Conservation (phyloP, 495 filamentous ascomycete species). For the Haplographium delicatum region DNA sequence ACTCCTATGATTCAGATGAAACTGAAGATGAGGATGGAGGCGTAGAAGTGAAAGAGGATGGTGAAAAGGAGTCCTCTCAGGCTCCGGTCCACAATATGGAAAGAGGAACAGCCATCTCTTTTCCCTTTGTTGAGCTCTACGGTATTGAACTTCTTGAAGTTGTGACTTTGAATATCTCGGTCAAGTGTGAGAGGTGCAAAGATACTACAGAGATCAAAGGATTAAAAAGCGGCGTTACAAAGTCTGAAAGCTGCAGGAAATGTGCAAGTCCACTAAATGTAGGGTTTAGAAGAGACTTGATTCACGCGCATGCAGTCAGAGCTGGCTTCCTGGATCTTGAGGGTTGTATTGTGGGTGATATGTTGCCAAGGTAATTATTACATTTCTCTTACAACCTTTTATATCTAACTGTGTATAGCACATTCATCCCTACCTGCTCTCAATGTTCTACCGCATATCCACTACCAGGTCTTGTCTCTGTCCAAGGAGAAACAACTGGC, state of each 20-base stretch:
- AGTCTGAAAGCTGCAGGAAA: constrained; percentile 61
- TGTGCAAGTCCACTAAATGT: constrained; percentile 66
- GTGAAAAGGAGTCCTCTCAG: constrained; percentile 19
- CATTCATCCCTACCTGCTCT: constrained; percentile 77
- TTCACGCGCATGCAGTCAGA: constrained; percentile 70
- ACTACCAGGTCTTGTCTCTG: constrained; percentile 57
- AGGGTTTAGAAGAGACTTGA: constrained; percentile 65
- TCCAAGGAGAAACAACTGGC: constrained; percentile 70
- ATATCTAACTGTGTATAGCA: constrained; percentile 38
- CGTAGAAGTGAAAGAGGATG: constrained; percentile 27
- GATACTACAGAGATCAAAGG: constrained; percentile 65
- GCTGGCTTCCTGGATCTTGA: constrained; percentile 81
- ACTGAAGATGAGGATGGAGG: constrained; percentile 30
- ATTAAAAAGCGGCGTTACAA: constrained; percentile 44
- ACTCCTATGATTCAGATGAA: constrained; percentile 39
- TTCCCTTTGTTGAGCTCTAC: constrained; percentile 76
- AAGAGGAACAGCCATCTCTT: constrained; percentile 71
- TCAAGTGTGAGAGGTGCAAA: constrained; percentile 86
- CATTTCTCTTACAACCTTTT: not conserved
- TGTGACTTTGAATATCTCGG: constrained; percentile 57
- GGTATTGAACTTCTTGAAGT: constrained; percentile 79
- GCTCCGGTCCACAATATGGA: constrained; percentile 34
- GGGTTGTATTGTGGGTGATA: constrained; percentile 71
- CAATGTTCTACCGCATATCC: constrained; percentile 69
- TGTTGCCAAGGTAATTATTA: constrained; percentile 63